Conservation (phyloP, 2,329 filamentous ascomycete genomes). For the Penicillium griseofulvum region DNA sequence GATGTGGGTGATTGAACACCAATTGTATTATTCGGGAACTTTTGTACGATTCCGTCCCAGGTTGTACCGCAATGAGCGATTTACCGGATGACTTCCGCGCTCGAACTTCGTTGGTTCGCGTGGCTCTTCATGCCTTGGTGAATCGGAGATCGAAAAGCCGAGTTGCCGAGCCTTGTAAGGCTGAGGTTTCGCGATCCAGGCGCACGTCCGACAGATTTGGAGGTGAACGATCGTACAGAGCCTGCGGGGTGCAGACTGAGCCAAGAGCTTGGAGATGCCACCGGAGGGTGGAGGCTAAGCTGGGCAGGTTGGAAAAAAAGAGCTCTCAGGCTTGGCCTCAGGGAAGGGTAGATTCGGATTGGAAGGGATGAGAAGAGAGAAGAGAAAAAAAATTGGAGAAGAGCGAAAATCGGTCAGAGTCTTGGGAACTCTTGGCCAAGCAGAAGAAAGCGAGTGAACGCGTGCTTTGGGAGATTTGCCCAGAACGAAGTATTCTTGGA, state of each 20-base stretch:
- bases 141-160: slow-evolving; percentile 1
- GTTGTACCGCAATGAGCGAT: slow-evolving; percentile 15
- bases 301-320: background rate
- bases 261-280: slow-evolving; percentile 7
- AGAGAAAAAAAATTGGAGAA: slow-evolving; percentile 8
- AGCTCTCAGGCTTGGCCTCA: slow-evolving; percentile 3
- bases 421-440: slow-evolving; percentile 22
- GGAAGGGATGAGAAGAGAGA: slow-evolving; percentile 5
- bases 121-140: slow-evolving; percentile 31
- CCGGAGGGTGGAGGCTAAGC: background rate
- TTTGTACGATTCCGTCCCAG: background rate
- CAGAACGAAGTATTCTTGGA: slow-evolving; percentile 17
- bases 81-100: slow-evolving; percentile 26
- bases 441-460: slow-evolving; percentile 9
- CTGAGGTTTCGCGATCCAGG: slow-evolving; percentile 7
- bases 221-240: background rate
- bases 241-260: slow-evolving; percentile 4
- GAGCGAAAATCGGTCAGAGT: slow-evolving; percentile 7
- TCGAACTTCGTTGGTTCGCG: slow-evolving; percentile 15
- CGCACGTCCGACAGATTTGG: background rate
- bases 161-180: slow-evolving; percentile 18
- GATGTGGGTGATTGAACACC: background rate
- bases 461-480: slow-evolving; percentile 17
- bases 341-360: background rate
- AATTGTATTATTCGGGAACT: slow-evolving; percentile 1